Conservation (phyloP, 169 alveolate genomes). For the Fabrea salina region DNA sequence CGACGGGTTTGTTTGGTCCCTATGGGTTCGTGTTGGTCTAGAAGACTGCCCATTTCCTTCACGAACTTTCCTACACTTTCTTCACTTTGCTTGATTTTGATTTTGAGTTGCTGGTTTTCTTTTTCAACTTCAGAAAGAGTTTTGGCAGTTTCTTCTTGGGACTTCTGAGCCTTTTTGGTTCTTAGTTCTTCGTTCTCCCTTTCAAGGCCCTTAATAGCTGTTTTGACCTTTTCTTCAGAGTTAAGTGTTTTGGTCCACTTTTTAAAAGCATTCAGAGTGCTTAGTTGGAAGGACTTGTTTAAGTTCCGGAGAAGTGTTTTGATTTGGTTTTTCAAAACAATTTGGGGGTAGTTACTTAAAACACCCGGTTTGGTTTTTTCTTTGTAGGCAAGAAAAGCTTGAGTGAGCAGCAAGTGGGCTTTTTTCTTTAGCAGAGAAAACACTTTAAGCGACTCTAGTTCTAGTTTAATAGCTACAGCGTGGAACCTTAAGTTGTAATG, state of each 20-base stretch:
- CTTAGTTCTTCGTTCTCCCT: conserved; percentile 17
- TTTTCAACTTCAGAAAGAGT: not conserved
- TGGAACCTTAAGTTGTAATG: conserved; percentile 25
- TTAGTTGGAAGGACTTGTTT: not conserved
- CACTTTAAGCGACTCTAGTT: conserved; percentile 23
- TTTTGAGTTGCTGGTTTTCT: not conserved
- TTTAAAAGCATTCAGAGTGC: not conserved
- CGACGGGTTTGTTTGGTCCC: too few relatives aligned
- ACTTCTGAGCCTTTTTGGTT: not conserved
- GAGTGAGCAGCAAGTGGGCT: not conserved
- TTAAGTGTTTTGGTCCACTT: not conserved
- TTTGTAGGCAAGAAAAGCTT: not conserved
- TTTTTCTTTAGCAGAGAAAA: not conserved
- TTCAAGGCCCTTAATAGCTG: not conserved
- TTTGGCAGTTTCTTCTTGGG: not conserved
- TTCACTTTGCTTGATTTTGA: not conserved
- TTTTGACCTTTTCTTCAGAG: not conserved
- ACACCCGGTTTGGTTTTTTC: not conserved
- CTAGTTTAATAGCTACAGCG: conserved; percentile 26
- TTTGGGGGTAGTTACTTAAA: not conserved
- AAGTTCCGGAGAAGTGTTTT: not conserved
- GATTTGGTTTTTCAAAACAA: not conserved
- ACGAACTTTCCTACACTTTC: conserved; percentile 23
- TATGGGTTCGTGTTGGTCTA: conserved; percentile 22
- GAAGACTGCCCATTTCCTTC: conserved; percentile 1